These are phyloP conservation scores for Aspergillus thermomutatus DNA, from an alignment of 2,329 filamentous ascomycete species.

Conservation along the genomic window DNA sequence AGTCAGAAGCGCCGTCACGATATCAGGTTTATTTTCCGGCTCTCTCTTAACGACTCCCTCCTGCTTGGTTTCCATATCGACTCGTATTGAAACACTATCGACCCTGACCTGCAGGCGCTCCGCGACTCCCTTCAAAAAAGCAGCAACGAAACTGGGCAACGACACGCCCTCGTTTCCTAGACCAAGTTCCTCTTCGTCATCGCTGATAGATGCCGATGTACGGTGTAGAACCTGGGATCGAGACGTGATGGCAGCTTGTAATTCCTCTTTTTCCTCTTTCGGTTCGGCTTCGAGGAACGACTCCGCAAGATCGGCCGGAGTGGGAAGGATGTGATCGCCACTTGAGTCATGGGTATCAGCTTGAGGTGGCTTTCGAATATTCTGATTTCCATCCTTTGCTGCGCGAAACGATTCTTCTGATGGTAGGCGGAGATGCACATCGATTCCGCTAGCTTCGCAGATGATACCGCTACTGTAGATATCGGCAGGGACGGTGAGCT, in stretches of 20 bases:
- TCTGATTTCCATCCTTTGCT: constrained; percentile 27
- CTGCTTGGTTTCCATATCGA: constrained; percentile 48
- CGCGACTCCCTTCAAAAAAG: constrained; percentile 56
- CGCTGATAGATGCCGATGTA: constrained; percentile 45
- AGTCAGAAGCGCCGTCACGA: constrained; percentile 33
- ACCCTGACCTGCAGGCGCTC: constrained; percentile 56
- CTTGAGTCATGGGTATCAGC: constrained; percentile 23
- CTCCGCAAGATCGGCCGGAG: constrained; percentile 56
- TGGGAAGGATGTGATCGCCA: constrained; percentile 45
- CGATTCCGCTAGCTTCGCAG: constrained; percentile 77
- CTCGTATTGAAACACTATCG: constrained; percentile 49
- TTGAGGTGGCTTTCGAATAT: constrained; percentile 8
- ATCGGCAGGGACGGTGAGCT: constrained; percentile 81
- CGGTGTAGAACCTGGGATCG: constrained; percentile 51
- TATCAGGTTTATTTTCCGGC: constrained; percentile 35
- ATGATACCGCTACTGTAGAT: constrained; percentile 80
- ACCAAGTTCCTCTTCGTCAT: constrained; percentile 49
- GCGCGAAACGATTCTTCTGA: constrained; percentile 35
- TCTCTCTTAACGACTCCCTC: constrained; percentile 35
- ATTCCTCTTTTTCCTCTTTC: constrained; percentile 53
- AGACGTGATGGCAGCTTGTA: constrained; percentile 55
- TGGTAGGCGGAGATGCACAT: constrained; percentile 62
- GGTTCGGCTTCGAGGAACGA: constrained; percentile 61
- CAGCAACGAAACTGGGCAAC: constrained; percentile 57
- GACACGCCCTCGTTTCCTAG: constrained; percentile 54